Percentiles rank a stretch among this genome's conserved stretches.
phyloP scores from a whole-genome alignment of 2,329 filamentous ascomycete genomes.

The Colletotrichum sp. region DNA sequence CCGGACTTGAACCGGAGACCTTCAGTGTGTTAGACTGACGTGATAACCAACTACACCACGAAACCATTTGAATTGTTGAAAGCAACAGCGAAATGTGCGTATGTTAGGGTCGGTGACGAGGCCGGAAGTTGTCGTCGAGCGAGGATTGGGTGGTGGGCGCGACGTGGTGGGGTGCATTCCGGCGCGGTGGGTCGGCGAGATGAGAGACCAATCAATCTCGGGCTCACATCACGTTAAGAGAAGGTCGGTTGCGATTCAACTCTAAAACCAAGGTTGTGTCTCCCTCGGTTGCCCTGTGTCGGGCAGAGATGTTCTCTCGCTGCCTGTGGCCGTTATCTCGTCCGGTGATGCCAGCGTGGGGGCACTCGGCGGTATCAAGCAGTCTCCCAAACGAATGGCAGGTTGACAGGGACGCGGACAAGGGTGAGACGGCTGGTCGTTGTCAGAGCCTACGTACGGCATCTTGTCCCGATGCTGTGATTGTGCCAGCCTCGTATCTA shows the following conservation, averaged over 20 bases:
- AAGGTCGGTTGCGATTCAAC: neutral
- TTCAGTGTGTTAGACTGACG: conserved; percentile 48
- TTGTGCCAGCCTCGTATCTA: neutral
- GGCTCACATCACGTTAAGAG: neutral
- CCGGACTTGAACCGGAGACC: conserved; percentile 23
- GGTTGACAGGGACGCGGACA: neutral
- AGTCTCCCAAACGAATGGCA: neutral
- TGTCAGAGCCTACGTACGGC: neutral
- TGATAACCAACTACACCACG: conserved; percentile 51
- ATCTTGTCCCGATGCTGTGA: neutral
- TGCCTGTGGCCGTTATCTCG: neutral
- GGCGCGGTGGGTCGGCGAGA: neutral
- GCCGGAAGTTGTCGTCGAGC: neutral
- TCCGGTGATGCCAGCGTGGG: neutral
- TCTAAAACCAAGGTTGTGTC: neutral
- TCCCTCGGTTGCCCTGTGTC: neutral
- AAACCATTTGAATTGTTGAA: conserved; percentile 1
- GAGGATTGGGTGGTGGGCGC: neutral
- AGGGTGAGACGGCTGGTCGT: neutral
- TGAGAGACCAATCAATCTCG: neutral
- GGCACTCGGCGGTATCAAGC: neutral
- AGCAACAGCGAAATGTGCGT: accelerated
- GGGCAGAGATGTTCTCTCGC: neutral
- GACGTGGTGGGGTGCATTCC: neutral
- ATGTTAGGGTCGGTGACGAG: neutral